Evolutionary conservation across 2,329 filamentous ascomycete genomes (phyloP).

Genomic region (Grosmannia serpens): DNA sequence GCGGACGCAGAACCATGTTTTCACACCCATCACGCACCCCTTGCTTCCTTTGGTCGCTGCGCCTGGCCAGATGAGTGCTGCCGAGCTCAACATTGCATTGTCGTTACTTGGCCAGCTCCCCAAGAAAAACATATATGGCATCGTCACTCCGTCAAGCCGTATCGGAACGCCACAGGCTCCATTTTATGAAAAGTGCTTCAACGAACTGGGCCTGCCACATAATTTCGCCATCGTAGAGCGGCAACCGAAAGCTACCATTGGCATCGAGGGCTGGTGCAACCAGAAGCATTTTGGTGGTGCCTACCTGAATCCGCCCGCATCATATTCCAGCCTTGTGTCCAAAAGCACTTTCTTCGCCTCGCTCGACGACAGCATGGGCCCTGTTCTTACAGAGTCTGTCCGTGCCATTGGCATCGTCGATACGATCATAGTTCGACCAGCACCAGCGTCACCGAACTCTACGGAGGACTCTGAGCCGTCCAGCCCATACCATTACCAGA

Average conservation of each 20-base stretch:
- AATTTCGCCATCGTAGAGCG: slow-evolving; percentile 66
- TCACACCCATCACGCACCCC: slow-evolving; percentile 80
- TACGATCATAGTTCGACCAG: slow-evolving; percentile 58
- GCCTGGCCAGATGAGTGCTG: slow-evolving; percentile 73
- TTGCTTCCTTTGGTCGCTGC: slow-evolving; percentile 74
- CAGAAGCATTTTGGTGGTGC: slow-evolving; percentile 72
- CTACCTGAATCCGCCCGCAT: slow-evolving; percentile 64
- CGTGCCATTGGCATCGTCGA: slow-evolving; percentile 71
- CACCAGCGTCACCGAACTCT: slow-evolving; percentile 30
- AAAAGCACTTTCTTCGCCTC: slow-evolving; percentile 35
- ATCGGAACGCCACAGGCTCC: slow-evolving; percentile 59
- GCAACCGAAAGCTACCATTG: slow-evolving; percentile 49
- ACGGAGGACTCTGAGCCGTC: slow-evolving; percentile 35
- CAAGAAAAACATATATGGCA: slow-evolving; percentile 69
- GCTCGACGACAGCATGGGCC: slow-evolving; percentile 38
- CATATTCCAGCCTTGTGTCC: slow-evolving; percentile 48
- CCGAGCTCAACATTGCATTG: slow-evolving; percentile 72
- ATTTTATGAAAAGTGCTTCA: slow-evolving; percentile 78
- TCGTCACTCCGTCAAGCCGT: slow-evolving; percentile 57
- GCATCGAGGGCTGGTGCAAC: slow-evolving; percentile 60
- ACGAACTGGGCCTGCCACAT: slow-evolving; percentile 76
- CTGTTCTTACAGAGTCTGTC: slow-evolving; percentile 61
- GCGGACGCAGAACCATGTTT: slow-evolving; percentile 71
- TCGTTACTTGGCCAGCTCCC: slow-evolving; percentile 71
- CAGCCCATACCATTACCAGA: slow-evolving; percentile 30